Evolutionary conservation across 441 rosid species (phyloP), one percentile per base, ranked within the genome.

Genomic region (Euphorbia celastroides): DNA sequence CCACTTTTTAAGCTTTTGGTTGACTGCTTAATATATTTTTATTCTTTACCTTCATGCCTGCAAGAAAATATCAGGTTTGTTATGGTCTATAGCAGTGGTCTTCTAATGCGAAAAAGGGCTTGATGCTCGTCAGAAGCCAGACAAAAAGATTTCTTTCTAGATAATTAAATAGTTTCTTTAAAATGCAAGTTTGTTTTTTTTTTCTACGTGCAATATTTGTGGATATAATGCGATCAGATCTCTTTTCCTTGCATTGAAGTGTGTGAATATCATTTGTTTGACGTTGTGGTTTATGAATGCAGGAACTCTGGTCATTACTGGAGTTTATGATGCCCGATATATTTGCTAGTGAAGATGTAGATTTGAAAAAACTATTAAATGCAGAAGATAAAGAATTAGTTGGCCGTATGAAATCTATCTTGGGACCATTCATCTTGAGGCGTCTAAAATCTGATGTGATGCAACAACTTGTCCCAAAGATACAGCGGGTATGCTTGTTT

Each of bases 261-360:
- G 52, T 31, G 30, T 68, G 44, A 31, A 65, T 73, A 55, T 68
- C 54, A 64, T 62, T 52, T 65, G 62, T 60, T 62, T 80, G 59
- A 71, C 26, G 50, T 52, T 59, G 13, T 51, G 28, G 48, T 57
- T 60, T 73, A 65, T 67, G 38, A 54, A 70, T 81, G 73, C 78
- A 92, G 98, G 98, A 93, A 80, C 73, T 94, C 23, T 92, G 99
- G 98, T 92, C 99, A 57, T 74, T 94, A 65, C 78, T 94, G 80
- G 99, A 94, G 77, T 89, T 94, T 81, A 89, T 92, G 97, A 73
- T 94, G 84, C 99, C 97, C 46, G 92, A 87, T 81, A 85, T 94
- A 79, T 94, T 94, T 81, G 88, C 89, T 54, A 89, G 92, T 23
- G 97, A 88, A 72, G 89, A 91, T 72, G 88, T 83, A 51, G 99